These are phyloP conservation scores for Zygotorulaspora sp. DNA, from an alignment of 805 yeast species.

Conservation along the genomic window DNA sequence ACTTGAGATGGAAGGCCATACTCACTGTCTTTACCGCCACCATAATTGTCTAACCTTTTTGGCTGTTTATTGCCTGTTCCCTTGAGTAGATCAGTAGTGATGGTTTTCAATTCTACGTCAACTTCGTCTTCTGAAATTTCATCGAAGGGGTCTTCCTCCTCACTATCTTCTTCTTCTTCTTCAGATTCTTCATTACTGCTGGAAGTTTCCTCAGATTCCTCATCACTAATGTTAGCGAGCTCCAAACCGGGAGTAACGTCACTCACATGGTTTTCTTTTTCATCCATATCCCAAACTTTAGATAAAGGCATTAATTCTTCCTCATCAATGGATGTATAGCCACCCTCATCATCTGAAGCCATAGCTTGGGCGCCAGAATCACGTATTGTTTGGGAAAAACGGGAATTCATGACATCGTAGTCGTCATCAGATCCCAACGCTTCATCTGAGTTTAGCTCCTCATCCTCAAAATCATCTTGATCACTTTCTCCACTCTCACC, in stretches of 20 bases:
- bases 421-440: conserved; percentile 82
- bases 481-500: conserved; percentile 29
- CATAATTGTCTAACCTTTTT: conserved; percentile 48
- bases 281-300: conserved; percentile 87
- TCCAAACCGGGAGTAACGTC: conserved; percentile 25
- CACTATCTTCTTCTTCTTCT: conserved; percentile 24
- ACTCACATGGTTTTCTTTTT: conserved; percentile 27
- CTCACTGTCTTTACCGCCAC: conserved; percentile 62
- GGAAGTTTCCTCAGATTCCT: conserved; percentile 12
- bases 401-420: conserved; percentile 57
- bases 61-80: conserved; percentile 34
- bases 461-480: conserved; percentile 47
- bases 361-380: conserved; percentile 42
- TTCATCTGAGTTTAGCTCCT: conserved; percentile 79
- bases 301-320: conserved; percentile 68
- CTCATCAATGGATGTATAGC: conserved; percentile 73
- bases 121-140: conserved; percentile 44
- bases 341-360: conserved; percentile 51
- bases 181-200: conserved; percentile 9
- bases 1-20: conserved; percentile 55
- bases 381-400: conserved; percentile 64
- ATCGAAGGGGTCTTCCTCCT: conserved; percentile 34
- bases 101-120: conserved; percentile 51
- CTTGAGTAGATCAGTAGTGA: conserved; percentile 37
- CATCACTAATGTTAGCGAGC: conserved; percentile 22